phyloP scores from a whole-genome alignment of 768 basidiomycete species.

The Russula lepida region DNA sequence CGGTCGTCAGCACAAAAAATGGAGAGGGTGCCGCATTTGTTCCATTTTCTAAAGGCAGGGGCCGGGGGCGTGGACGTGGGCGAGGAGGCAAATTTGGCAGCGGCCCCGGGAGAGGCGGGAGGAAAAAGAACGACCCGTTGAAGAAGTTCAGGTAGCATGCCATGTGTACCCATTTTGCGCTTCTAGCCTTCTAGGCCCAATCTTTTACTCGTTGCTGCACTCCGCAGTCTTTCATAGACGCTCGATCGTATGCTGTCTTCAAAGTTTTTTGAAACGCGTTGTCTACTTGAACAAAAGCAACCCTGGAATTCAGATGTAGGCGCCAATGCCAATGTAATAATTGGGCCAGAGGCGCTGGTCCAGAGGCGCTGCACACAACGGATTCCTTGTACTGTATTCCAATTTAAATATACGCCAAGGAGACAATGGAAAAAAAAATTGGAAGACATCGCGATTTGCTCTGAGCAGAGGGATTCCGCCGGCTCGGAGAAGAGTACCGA shows the following conservation, averaged over 20 bases:
- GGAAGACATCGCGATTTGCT: no score
- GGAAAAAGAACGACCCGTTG: slow-evolving; percentile 64
- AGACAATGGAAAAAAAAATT: no score
- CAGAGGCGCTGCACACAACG: not conserved
- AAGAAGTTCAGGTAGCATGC: slow-evolving; percentile 24
- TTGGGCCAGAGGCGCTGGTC: not conserved
- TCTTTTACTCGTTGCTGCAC: not conserved
- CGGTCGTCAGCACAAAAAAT: slow-evolving; percentile 20
- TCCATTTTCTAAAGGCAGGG: slow-evolving; percentile 61
- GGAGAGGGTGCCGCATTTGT: slow-evolving; percentile 44
- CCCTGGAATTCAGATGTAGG: not conserved
- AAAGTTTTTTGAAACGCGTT: not conserved
- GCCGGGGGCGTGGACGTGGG: slow-evolving; percentile 46
- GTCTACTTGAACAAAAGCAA: not conserved
- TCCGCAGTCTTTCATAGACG: not conserved
- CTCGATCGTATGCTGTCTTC: not conserved
- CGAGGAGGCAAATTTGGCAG: slow-evolving; percentile 36
- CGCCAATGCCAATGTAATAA: not conserved
- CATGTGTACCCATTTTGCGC: not conserved
- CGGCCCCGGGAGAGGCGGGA: slow-evolving; percentile 35
- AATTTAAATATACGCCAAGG: not conserved
- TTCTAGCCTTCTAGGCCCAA: no score
- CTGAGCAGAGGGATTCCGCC: no score
- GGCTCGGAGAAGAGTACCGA: no score
- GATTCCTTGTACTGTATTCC: not conserved